Evolutionary conservation across 2,329 filamentous ascomycete species (phyloP), one percentile per base, ranked within the genome.

Genomic region (Ophiosphaerella herpotricha): DNA sequence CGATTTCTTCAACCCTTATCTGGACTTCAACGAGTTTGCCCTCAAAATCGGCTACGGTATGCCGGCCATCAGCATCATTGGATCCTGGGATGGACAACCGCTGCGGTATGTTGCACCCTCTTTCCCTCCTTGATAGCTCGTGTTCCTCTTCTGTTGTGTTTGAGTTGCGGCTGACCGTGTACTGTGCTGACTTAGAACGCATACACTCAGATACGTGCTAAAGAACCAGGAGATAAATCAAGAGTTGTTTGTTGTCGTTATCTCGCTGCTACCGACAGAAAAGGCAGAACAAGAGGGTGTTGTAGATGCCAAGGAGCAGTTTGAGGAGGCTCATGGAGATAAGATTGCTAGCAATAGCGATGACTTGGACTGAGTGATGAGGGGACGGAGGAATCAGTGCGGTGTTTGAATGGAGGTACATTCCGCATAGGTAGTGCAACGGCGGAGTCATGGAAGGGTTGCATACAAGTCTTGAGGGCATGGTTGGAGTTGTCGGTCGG

Each of bases 1-100:
- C 56, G 86, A 89, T 70, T 97, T 99, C 73, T 96, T 87, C 74
- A 97, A 97, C 71, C 88, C 89, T 1, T 97, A 96, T 74, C 74
- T 99, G 39, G 91, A 96, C 73, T 97, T 97, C 71, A 88, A 86
- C 66, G 82, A 87, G 59, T 86, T 93, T 63, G 80, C 87, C 24
- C 74, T 94, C 18, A 80, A 83, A 55, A 60, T 73, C 7, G 70
- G 70, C 2, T 73, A 73, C 35, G 70, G 70, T 43, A 67, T 94
- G 26, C 90, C 90, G 0, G 87, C 88, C 0, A 90, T 91, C 16
- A 85, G 85, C 1, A 86, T 93, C 45, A 84, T 91, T 71, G 85
- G 82, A 62, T 91, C 90, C 68, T 91, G 89, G 87, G 88, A 92
- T 63, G 89, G 89, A 0, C 87, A 92, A 75, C 84, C 84, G 11